Base-by-base conservation (phyloP, 2,329 filamentous ascomycete species). In the Colletotrichum scovillei region DNA sequence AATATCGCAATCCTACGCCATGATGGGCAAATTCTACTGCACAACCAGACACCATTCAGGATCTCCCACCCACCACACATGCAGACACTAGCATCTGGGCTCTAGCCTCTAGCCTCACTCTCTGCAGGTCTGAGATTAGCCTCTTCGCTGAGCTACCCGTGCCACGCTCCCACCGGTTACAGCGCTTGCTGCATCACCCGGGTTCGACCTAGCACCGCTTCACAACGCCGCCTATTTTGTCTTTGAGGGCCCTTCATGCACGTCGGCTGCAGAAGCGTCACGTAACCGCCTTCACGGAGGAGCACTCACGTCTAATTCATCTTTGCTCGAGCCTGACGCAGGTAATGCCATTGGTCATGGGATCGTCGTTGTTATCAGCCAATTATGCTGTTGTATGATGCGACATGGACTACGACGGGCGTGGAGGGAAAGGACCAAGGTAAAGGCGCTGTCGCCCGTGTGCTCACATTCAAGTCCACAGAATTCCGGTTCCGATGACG, bases 1-100 rank as follows among this genome's bases (percentile, higher is more conserved):
- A 32, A 72, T 67, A 74, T 74, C 70, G 73, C 66, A 73, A 75
- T 74, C n/a, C 63, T 38, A 42, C 28, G 56, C 42, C 46, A 49
- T 53, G 38, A 75, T 75, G 73, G 69, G 73, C 60, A 69, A 75
- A 69, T 69, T 32, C 8, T n/a, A 35, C 26, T 28, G 38, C 52
- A 58, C 35, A 58, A 46, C 14, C 30, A 32, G 58, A 42, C 38
- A 58, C 35, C 46, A 14, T 42, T 32, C 42, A 49, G 12, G 4
- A 60, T 46, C 67, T 38, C 52, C 53, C 55, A 52, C 60, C 49
- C 16, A 53, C 52, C 30, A 19, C 28, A 52, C 55, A 35, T 49
- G 42, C 42, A 53, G 4, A 46, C 22, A 28, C 66, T 55, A 56
- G 30, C 53, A 35, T 55, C 53, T 52, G 24, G 32, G 22, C 56